Conservation (phyloP, 1,139 yeast genomes). For the Candida sp. region DNA sequence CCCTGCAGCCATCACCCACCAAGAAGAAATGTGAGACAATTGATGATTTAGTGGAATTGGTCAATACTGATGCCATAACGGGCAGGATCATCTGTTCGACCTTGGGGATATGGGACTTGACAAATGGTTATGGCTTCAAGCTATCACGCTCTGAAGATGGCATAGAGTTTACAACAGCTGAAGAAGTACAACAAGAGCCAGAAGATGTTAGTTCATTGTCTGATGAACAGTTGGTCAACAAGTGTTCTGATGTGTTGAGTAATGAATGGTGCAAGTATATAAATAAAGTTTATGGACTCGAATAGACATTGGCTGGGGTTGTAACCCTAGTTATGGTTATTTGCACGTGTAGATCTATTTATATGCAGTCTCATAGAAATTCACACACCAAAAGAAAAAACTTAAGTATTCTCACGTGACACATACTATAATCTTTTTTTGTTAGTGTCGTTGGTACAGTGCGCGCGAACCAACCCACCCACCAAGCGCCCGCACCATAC, state of each 20-base stretch:
- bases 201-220: slow-evolving; percentile 5
- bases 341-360: background rate
- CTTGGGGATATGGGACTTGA: slow-evolving; percentile 38
- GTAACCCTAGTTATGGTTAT: slow-evolving; percentile 12
- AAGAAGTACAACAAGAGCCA: background rate
- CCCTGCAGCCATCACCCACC: background rate
- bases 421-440: background rate
- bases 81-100: slow-evolving; percentile 33
- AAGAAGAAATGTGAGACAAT: slow-evolving; percentile 7
- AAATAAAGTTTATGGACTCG: slow-evolving; percentile 30
- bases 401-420: background rate
- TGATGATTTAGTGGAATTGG: slow-evolving; percentile 18
- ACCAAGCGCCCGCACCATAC: background rate
- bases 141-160: slow-evolving; percentile 12
- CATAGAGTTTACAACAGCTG: background rate
- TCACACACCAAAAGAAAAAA: background rate
- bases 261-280: slow-evolving; percentile 22
- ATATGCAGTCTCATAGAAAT: background rate
- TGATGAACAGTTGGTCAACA: slow-evolving; percentile 9
- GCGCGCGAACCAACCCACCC: background rate
- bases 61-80: slow-evolving; percentile 25
- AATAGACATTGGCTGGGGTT: slow-evolving; percentile 14
- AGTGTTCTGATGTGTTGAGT: slow-evolving; percentile 10
- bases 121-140: slow-evolving; percentile 21
- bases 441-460: background rate